These are phyloP conservation scores for Arabidopsis arenosa DNA, from an alignment of 345 rosid genomes.

Conservation along the genomic window DNA sequence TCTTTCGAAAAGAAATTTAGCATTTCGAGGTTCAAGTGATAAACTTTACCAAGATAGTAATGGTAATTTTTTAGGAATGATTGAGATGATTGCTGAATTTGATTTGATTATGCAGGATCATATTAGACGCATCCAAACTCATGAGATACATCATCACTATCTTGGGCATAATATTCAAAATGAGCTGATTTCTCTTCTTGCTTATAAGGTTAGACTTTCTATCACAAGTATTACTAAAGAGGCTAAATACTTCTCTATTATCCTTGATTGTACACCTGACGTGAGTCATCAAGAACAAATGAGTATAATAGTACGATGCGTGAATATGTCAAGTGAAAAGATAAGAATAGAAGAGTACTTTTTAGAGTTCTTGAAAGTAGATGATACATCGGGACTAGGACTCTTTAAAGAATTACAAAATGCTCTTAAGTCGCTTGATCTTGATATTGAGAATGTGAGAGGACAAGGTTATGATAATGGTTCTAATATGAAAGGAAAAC, in stretches of 20 bases:
- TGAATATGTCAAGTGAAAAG: not conserved
- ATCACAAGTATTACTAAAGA: not conserved
- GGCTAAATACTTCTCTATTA: slow-evolving; percentile 4
- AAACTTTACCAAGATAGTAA: slow-evolving; percentile 15
- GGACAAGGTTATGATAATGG: slow-evolving; percentile 14
- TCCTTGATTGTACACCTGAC: not conserved
- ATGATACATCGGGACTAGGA: not conserved
- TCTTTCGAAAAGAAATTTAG: not conserved
- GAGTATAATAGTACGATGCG: not conserved
- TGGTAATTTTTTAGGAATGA: slow-evolving; percentile 1
- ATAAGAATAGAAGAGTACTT: not conserved
- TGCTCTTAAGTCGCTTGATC: not conserved
- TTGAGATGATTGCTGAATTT: slow-evolving; percentile 7
- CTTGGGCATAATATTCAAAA: slow-evolving; percentile 12
- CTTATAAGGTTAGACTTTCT: not conserved
- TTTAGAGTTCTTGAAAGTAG: not conserved
- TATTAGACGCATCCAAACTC: not conserved
- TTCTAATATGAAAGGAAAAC: slow-evolving; percentile 21
- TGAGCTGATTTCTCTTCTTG: not conserved
- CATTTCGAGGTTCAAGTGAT: not conserved
- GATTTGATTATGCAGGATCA: slow-evolving; percentile 19
- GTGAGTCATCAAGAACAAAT: not conserved
- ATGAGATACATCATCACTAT: slow-evolving; percentile 17
- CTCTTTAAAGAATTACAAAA: not conserved
- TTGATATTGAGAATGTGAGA: slow-evolving; percentile 10